Evolutionary conservation across 2,329 filamentous ascomycete genomes (phyloP).

Genomic region (Fusarium brachygibbosum): DNA sequence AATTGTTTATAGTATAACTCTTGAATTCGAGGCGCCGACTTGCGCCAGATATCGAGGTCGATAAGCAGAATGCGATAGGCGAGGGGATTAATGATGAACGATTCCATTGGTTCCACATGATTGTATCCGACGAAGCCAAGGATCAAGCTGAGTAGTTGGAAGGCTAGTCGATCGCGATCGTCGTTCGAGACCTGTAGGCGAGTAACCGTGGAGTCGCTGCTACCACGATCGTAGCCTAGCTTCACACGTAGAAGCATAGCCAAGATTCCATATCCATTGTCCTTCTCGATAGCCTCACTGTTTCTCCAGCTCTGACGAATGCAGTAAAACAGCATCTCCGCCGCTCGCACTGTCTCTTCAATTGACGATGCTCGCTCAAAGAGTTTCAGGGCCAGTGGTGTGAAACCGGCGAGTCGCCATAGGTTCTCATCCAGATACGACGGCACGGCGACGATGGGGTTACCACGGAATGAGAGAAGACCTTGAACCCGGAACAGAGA

Average conservation of each 20-base stretch:
- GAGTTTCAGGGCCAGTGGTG: slow-evolving; percentile 85
- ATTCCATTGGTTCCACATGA: slow-evolving; percentile 81
- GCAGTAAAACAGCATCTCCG: slow-evolving; percentile 86
- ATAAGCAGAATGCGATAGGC: slow-evolving; percentile 93
- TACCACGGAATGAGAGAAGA: slow-evolving; percentile 84
- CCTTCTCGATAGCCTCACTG: slow-evolving; percentile 97
- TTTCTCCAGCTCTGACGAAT: slow-evolving; percentile 96
- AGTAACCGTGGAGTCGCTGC: slow-evolving; percentile 51
- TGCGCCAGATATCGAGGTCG: slow-evolving; percentile 93
- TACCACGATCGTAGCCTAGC: slow-evolving; percentile 67
- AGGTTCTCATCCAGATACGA: slow-evolving; percentile 90
- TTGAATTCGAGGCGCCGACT: slow-evolving; percentile 80
- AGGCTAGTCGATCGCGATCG: slow-evolving; percentile 67
- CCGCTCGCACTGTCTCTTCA: slow-evolving; percentile 79
- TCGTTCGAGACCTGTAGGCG: slow-evolving; percentile 63
- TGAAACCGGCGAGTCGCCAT: slow-evolving; percentile 93
- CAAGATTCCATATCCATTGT: slow-evolving; percentile 92
- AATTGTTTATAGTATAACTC: slow-evolving; percentile 95
- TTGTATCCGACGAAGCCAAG: slow-evolving; percentile 92
- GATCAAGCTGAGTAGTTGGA: slow-evolving; percentile 80
- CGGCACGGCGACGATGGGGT: slow-evolving; percentile 83
- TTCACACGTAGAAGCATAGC: slow-evolving; percentile 88
- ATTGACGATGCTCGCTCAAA: slow-evolving; percentile 80
- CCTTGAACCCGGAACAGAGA: slow-evolving; percentile 86
- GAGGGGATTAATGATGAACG: slow-evolving; percentile 94